Evolutionary conservation across 2,329 filamentous ascomycete species (phyloP).

Genomic region (Nigrospora oryzae): DNA sequence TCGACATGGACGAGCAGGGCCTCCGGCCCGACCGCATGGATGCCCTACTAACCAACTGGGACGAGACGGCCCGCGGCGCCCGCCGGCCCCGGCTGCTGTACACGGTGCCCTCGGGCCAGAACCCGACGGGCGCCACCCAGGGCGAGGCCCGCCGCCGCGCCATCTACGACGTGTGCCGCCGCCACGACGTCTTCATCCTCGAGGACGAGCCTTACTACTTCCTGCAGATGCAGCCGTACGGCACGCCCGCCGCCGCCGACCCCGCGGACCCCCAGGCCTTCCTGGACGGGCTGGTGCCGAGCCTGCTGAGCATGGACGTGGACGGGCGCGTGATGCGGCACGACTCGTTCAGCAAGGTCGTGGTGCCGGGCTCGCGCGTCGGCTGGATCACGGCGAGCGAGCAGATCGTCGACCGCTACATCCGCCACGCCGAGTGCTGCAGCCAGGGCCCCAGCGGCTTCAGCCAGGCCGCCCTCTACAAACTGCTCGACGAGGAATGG

Average conservation of each 20-base stretch:
- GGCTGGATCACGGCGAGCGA: slow-evolving; percentile 88
- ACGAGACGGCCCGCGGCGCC: slow-evolving; percentile 28
- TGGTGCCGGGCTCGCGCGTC: slow-evolving; percentile 70
- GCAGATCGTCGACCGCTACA: slow-evolving; percentile 75
- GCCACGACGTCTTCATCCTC: slow-evolving; percentile 79
- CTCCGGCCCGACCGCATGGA: slow-evolving; percentile 44
- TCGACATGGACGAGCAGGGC: slow-evolving; percentile 43
- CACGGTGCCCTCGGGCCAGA: slow-evolving; percentile 70
- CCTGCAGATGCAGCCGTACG: slow-evolving; percentile 76
- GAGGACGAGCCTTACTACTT: slow-evolving; percentile 97
- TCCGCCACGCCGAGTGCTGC: slow-evolving; percentile 73
- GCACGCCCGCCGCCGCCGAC: slow-evolving; percentile 39
- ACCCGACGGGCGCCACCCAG: slow-evolving; percentile 84
- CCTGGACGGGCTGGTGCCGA: slow-evolving; percentile 63
- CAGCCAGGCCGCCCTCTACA: slow-evolving; percentile 76
- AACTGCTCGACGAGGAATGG: slow-evolving; percentile 89
- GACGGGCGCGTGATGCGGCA: slow-evolving; percentile 85
- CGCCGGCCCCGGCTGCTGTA: slow-evolving; percentile 48
- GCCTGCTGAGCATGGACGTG: slow-evolving; percentile 69
- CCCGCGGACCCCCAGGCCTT: slow-evolving; percentile 64
- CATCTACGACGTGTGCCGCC: slow-evolving; percentile 70
- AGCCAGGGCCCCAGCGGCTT: slow-evolving; percentile 83
- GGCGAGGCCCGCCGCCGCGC: slow-evolving; percentile 56
- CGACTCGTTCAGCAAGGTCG: slow-evolving; percentile 89
- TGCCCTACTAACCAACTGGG: slow-evolving; percentile 40